Base-by-base conservation (phyloP, 2,329 filamentous ascomycete species). In the Waltergamsia citrina region DNA sequence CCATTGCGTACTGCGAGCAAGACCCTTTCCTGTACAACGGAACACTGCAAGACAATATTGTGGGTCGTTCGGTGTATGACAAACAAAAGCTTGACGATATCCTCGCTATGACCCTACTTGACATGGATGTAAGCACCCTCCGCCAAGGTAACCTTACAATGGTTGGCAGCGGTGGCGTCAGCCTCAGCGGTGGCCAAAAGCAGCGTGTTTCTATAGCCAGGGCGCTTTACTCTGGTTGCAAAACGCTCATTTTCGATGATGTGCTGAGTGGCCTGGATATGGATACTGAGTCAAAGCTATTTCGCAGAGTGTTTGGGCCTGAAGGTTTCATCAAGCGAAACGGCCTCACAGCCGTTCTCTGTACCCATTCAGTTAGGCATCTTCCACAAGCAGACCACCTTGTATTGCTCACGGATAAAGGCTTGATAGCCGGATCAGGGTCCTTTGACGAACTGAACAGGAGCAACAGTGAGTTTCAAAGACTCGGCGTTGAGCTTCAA, bases 181-280 rank as follows among this genome's bases (percentile, higher is more conserved):
- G 53, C 14, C 39, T 66, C 1, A 62, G 57, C 9, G 63, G 63
- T 2, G 63, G 63, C 0, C 62, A 67, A 38, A 48, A 47, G 29
- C 52, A 59, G 4, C 49, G 58, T 3, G 43, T 57, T 1, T 46
- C 47, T 14, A 46, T 70, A 3, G 66, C 67, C 0, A 51, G 67
- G 0, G 66, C 67, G 1, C 39, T 70, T 0, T 71, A 66, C 40
- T 51, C 57, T 1, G 44, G 52, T 9, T 47, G 51, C 6, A 38
- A 56, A 0, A 42, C 62, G 10, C 43, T 67, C 20, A 40, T 71
- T 1, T 44, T 70, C 6, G 67, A 71, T 38, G 65, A 71, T 22
- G 45, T 56, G 0, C 52, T 70, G 7, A 62, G 62, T 19, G 63
- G 57, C 0, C 43, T 69, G 0, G 65, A 69, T 38, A 48, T 56